These are phyloP conservation scores for Pulveroboletus frians DNA, from an alignment of 768 basidiomycete species.

Conservation along the genomic window DNA sequence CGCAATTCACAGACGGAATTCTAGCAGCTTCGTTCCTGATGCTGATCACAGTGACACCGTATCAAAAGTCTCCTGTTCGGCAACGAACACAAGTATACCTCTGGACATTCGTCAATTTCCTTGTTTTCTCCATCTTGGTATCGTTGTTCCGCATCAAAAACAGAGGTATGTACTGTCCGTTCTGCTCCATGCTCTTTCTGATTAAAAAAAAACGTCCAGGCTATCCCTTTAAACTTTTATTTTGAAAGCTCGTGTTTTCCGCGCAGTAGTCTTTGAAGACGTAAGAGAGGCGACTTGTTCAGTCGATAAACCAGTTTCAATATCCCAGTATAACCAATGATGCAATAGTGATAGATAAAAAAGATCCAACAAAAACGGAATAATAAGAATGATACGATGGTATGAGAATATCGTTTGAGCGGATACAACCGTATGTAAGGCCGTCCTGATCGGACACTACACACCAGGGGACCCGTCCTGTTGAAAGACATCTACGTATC, in stretches of 20 bases:
- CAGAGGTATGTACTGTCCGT: constrained; percentile 47
- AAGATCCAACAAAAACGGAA: constrained; percentile 16
- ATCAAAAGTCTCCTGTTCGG: constrained; percentile 61
- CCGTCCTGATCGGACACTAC: background rate
- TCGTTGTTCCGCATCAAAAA: constrained; percentile 91
- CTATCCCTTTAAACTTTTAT: constrained; percentile 76
- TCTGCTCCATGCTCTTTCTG: background rate
- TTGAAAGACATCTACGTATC: constrained; percentile 91
- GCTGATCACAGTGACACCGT: constrained; percentile 76
- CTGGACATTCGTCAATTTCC: constrained; percentile 76
- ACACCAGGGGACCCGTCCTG: constrained; percentile 35
- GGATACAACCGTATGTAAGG: background rate
- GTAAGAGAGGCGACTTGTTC: background rate
- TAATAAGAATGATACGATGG: constrained; percentile 17
- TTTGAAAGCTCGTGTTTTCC: constrained; percentile 36
- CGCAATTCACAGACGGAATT: constrained; percentile 61
- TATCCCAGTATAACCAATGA: background rate
- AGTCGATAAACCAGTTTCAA: background rate
- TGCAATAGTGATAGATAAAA: constrained; percentile 21
- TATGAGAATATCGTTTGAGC: constrained; percentile 8
- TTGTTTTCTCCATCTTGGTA: constrained; percentile 83
- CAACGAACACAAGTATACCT: constrained; percentile 88
- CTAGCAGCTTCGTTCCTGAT: constrained; percentile 75
- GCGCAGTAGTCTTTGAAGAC: background rate
- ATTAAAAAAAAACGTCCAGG: constrained; percentile 35